phyloP scores from a whole-genome alignment of 495 filamentous ascomycete genomes.

The Neurospora sp. region DNA sequence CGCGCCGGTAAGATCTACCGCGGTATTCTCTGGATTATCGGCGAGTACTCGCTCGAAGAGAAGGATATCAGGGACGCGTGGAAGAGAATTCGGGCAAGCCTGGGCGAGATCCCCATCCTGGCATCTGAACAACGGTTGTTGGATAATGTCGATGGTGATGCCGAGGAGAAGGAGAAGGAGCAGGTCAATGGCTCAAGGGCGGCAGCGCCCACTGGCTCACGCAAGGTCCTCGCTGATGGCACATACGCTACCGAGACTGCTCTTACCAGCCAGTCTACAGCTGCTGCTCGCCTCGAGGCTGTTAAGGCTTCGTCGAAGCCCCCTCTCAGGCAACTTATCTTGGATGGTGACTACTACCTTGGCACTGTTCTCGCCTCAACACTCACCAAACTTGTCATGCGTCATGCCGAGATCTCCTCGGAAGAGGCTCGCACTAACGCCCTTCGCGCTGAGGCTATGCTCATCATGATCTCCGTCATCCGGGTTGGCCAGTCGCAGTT shows the following conservation, averaged over 20 bases:
- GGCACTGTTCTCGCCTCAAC: slow-evolving; percentile 88
- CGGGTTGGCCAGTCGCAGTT: slow-evolving; percentile 97
- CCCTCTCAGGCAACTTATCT: slow-evolving; percentile 84
- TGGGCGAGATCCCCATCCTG: slow-evolving; percentile 96
- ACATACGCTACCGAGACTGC: slow-evolving; percentile 97
- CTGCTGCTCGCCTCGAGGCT: slow-evolving; percentile 84
- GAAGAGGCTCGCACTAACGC: slow-evolving; percentile 86
- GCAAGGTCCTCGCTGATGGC: slow-evolving; percentile 90
- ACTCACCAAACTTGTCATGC: slow-evolving; percentile 96
- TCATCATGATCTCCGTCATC: slow-evolving; percentile 98
- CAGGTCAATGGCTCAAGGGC: slow-evolving; percentile 73
- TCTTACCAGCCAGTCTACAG: slow-evolving; percentile 82
- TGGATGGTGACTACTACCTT: slow-evolving; percentile 98
- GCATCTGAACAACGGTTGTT: slow-evolving; percentile 89
- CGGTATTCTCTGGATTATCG: slow-evolving; percentile 93
- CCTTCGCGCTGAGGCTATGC: slow-evolving; percentile 92
- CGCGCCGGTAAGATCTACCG: slow-evolving; percentile 96
- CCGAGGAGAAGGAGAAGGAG: slow-evolving; percentile 49
- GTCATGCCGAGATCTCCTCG: slow-evolving; percentile 86
- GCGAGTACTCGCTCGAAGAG: slow-evolving; percentile 90
- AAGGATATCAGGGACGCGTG: slow-evolving; percentile 93
- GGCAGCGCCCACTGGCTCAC: slow-evolving; percentile 67
- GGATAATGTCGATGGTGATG: slow-evolving; percentile 47
- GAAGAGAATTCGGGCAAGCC: slow-evolving; percentile 87
- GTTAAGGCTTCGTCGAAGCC: slow-evolving; percentile 97